Evolutionary conservation across 2,329 filamentous ascomycete genomes (phyloP).

Genomic region (Fusarium pilosicola): DNA sequence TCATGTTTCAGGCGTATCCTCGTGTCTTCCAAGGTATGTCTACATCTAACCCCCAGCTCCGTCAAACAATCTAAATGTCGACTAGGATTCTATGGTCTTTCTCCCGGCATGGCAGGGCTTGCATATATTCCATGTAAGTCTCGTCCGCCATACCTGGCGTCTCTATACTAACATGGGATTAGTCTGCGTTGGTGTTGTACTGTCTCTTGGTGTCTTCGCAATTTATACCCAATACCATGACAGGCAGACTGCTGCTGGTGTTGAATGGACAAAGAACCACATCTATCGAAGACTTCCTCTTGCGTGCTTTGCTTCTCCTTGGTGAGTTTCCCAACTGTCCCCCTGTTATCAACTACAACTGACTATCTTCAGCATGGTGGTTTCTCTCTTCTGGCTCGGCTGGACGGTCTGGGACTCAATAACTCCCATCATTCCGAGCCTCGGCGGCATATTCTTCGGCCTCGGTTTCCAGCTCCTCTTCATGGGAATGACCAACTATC

Average conservation of each 20-base stretch:
- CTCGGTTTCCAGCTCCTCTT: slow-evolving; percentile 48
- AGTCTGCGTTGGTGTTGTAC: slow-evolving; percentile 43
- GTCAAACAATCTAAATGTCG: not conserved
- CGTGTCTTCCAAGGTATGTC: slow-evolving; percentile 55
- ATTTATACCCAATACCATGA: slow-evolving; percentile 46
- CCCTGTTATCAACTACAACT: not conserved
- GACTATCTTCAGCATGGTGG: slow-evolving; percentile 56
- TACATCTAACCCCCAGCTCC: not conserved
- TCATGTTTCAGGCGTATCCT: slow-evolving; percentile 62
- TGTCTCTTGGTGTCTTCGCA: slow-evolving; percentile 38
- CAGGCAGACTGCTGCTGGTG: slow-evolving; percentile 38
- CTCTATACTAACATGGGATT: not conserved
- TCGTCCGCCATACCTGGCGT: not conserved
- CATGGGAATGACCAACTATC: slow-evolving; percentile 50
- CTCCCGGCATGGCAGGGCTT: slow-evolving; percentile 57
- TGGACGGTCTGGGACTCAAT: slow-evolving; percentile 61
- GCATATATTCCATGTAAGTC: slow-evolving; percentile 59
- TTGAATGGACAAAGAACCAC: slow-evolving; percentile 47
- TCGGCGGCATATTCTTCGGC: slow-evolving; percentile 57
- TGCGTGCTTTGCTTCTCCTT: slow-evolving; percentile 69
- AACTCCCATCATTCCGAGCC: slow-evolving; percentile 50
- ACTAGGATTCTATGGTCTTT: slow-evolving; percentile 54
- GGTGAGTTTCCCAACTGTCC: slow-evolving; percentile 56
- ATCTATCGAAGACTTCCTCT: slow-evolving; percentile 52
- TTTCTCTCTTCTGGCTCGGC: slow-evolving; percentile 68